Conservation (phyloP, 768 basidiomycete species). For the Porpolomopsis calyptriformis region DNA sequence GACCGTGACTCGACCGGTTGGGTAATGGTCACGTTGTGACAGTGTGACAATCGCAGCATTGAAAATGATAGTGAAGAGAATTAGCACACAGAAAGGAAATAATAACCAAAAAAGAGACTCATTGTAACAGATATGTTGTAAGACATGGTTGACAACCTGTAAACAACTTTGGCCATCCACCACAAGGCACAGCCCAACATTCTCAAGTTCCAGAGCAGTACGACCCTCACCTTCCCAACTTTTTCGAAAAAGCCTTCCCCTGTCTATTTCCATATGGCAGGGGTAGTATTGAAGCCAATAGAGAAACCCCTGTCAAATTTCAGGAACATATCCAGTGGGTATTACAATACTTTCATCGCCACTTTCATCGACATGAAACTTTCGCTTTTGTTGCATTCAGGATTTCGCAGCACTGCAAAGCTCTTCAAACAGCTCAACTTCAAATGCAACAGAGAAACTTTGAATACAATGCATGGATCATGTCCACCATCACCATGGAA, state of each 20-base stretch:
- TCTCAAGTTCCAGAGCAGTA: too few species aligned
- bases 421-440: background rate
- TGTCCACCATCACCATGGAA: background rate
- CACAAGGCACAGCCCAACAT: too few species aligned
- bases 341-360: background rate
- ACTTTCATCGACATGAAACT: background rate
- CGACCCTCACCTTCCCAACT: background rate
- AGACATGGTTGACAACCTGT: too few species aligned
- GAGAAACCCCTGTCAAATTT: background rate
- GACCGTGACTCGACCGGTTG: too few species aligned
- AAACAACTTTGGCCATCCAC: too few species aligned
- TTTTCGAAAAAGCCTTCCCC: slow-evolving; percentile 1
- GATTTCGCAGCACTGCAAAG: background rate
- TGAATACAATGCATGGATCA: background rate
- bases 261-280: background rate
- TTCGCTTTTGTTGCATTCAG: slow-evolving; percentile 3
- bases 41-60: too few species aligned
- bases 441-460: background rate
- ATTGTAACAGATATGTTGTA: too few species aligned
- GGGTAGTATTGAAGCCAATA: background rate
- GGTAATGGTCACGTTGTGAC: too few species aligned
- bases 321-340: background rate
- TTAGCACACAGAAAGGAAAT: too few species aligned
- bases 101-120: too few species aligned
- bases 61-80: too few species aligned